Percentiles rank a stretch among this genome's conserved stretches.
Evolutionary conservation across 495 filamentous ascomycete genomes (phyloP).

Genomic region (Cetradonia linearis): DNA sequence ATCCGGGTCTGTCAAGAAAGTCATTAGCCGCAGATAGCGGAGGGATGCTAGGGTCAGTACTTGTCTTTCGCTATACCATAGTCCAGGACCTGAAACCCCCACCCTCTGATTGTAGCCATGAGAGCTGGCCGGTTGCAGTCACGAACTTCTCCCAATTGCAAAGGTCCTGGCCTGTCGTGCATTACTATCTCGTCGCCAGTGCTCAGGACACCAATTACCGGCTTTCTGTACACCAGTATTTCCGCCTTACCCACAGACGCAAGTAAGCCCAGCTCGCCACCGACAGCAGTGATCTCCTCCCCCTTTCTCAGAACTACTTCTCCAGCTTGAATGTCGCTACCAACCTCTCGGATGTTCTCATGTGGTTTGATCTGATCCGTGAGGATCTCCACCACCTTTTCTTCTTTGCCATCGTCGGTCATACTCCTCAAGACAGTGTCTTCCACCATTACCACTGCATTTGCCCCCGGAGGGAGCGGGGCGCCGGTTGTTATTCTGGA

Average conservation of each 20-base stretch:
- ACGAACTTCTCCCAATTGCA: constrained; percentile 74
- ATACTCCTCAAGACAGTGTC: constrained; percentile 65
- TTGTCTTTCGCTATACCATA: constrained; percentile 81
- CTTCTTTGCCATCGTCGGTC: constrained; percentile 74
- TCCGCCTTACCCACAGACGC: constrained; percentile 69
- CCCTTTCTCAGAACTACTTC: constrained; percentile 63
- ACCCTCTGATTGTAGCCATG: constrained; percentile 61
- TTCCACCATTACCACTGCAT: constrained; percentile 94
- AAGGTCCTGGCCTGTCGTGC: constrained; percentile 50
- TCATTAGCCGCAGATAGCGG: background rate
- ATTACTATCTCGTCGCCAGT: constrained; percentile 91
- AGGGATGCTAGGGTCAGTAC: constrained; percentile 24
- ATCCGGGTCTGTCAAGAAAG: constrained; percentile 38
- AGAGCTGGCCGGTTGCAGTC: constrained; percentile 88
- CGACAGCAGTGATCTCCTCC: constrained; percentile 67
- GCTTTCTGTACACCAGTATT: constrained; percentile 67
- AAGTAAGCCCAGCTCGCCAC: constrained; percentile 83
- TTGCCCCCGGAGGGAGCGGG: constrained; percentile 78
- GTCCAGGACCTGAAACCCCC: constrained; percentile 72
- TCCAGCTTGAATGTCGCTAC: constrained; percentile 69
- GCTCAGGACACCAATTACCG: constrained; percentile 76
- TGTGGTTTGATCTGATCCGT: constrained; percentile 61
- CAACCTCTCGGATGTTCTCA: constrained; percentile 85
- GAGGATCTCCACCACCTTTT: constrained; percentile 75
- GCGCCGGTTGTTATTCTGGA: constrained; percentile 91